Evolutionary conservation across 352 stramenopile genomes (phyloP).

Genomic region (Phytophthora quininea): DNA sequence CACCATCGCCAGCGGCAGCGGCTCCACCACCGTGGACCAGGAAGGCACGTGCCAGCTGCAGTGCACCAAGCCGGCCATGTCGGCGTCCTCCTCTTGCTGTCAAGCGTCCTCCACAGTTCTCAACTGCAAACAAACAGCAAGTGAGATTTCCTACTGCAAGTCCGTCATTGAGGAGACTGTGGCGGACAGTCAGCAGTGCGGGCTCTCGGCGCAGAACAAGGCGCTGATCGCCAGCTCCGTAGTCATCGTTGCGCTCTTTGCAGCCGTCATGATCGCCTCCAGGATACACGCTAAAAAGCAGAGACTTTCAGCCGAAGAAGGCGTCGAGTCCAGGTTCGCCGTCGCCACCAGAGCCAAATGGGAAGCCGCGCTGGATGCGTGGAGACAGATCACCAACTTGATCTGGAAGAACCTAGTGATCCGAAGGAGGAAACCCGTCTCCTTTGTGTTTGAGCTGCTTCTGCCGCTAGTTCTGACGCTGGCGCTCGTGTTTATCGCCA

Average conservation of each 20-base stretch:
- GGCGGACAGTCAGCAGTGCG: slow-evolving; percentile 44
- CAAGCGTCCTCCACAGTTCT: slow-evolving; percentile 22
- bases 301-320: neutral
- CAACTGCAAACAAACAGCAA: slow-evolving; percentile 35
- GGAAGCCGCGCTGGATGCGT: slow-evolving; percentile 36
- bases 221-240: slow-evolving; percentile 33
- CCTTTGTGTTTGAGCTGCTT: slow-evolving; percentile 64
- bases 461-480: slow-evolving; percentile 57
- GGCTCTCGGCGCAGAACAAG: slow-evolving; percentile 35
- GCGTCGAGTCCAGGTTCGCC: slow-evolving; percentile 37
- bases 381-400: slow-evolving; percentile 63
- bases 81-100: slow-evolving; percentile 47
- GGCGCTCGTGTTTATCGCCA: slow-evolving; percentile 65
- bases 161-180: slow-evolving; percentile 46
- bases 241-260: slow-evolving; percentile 30
- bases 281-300: slow-evolving; percentile 31
- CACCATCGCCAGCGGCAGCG: slow-evolving; percentile 16
- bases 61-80: slow-evolving; percentile 37
- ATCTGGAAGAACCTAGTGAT: slow-evolving; percentile 80
- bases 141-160: slow-evolving; percentile 42
- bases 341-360: slow-evolving; percentile 28
- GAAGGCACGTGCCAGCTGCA: slow-evolving; percentile 35
- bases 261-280: slow-evolving; percentile 23
- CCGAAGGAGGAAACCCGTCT: slow-evolving; percentile 47
- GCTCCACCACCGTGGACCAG: slow-evolving; percentile 9